A percentile compares a stretch with the other conserved stretches of the same genome.
phyloP scores from a whole-genome alignment of 75 land plant genomes.

The Sequoiadendron giganteum region DNA sequence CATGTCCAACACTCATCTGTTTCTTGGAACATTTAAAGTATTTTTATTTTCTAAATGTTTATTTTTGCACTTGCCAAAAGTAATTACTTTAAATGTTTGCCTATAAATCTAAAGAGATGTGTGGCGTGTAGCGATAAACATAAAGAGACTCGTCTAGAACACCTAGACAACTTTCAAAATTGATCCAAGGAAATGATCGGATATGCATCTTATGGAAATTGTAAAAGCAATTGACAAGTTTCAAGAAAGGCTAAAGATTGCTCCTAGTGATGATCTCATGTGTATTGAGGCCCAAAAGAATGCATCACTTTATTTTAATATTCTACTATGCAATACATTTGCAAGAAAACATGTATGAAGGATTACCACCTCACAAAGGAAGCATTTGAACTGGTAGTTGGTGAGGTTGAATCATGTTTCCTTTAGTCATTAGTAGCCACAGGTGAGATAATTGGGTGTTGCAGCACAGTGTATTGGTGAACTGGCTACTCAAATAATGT shows the following conservation, averaged over 20 bases:
- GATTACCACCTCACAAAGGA: constrained; percentile 89
- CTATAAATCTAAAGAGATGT: too few species aligned
- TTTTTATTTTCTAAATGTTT: too few species aligned
- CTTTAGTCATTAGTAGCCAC: constrained; percentile 93
- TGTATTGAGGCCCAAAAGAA: constrained; percentile 96
- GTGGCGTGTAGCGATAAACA: too few species aligned
- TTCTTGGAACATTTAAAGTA: too few species aligned
- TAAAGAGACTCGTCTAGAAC: too few species aligned
- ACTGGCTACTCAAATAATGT: constrained; percentile 96
- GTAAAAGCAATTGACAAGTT: constrained; percentile 89
- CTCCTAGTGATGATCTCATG: constrained; percentile 74
- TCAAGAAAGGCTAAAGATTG: constrained; percentile 79
- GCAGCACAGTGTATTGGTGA: constrained; percentile 98
- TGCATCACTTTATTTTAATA: constrained; percentile 92
- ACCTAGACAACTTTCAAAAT: too few species aligned
- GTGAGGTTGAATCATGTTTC: constrained; percentile 94
- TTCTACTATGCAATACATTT: constrained; percentile 87
- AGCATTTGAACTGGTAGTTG: constrained; percentile 98
- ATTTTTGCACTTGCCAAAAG: too few species aligned
- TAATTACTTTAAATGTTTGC: too few species aligned
- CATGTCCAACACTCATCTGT: too few species aligned
- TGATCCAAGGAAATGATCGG: too few species aligned
- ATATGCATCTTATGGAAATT: constrained; percentile 54
- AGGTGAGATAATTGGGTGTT: constrained; percentile 98
- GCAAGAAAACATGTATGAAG: constrained; percentile 87